Base-by-base conservation (phyloP, 768 basidiomycete genomes). In the Leccinum pellstonianum region DNA sequence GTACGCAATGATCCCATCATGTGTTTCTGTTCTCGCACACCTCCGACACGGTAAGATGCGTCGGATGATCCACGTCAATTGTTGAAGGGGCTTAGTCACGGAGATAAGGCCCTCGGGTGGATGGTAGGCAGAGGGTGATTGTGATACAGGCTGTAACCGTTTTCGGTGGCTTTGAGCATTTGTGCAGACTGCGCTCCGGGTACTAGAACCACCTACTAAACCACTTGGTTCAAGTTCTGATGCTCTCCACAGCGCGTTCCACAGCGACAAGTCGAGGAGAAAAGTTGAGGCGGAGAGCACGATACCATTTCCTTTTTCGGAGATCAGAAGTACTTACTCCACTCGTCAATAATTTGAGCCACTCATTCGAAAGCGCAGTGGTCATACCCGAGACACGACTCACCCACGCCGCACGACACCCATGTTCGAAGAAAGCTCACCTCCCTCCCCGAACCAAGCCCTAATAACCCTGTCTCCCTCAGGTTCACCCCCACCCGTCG, bases 21-120 rank as follows among this genome's bases (percentile, higher is more conserved):
- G 86, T 86, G 70, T 82, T 81, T 12, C 85, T 83, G 69, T 87
- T 86, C 5, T 81, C 79, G 68, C 85, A 85, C 50, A 81, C 78
- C 21, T 86, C 87, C 48, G 31, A 33, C 31, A 33, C 31, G 29
- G 29, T 29, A 0, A 88, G 76, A 57, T 73, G 71, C 9, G 77
- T 72, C 0, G 94, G 31, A 11, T 33, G 31, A 10, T 31, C 10
- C 10, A 31, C 3, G 89, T 87, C 35, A 86, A 83, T 9, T 90
- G 89, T 63, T 86, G 83, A 0, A 91, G 90, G 1, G 95, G 95
- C 69, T 91, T 83, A 47, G 91, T 91, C 69, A 93, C 83, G 60
- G 83, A 81, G 54, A 91, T 70, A n/a, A 81, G 78, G 21, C 91
- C 27, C 25, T 27, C 25, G 25, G 25, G 25, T 27, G 27, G 27